Base-by-base conservation (phyloP, 148 eudicot species). In the Camellia sinensis region DNA sequence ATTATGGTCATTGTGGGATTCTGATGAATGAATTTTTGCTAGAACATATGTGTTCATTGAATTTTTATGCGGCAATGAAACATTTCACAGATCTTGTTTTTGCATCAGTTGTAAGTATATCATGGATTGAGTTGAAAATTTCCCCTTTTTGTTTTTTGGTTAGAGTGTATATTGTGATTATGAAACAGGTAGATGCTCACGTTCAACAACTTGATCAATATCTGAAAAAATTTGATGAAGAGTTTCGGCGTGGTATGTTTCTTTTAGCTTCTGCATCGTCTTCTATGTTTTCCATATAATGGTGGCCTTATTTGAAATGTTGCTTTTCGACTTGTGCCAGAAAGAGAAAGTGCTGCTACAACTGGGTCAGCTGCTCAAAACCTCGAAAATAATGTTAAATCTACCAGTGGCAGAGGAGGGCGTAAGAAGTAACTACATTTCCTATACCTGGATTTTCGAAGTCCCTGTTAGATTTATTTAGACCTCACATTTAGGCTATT, bases 171-270 rank as follows among this genome's bases (percentile, higher is more conserved):
- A 18, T 66, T 64, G 72, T 75, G 41, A 67, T 75, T 15, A 40
- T 82, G 70, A 68, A 74, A 86, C 80, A 95, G 98, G 98, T 95
- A 62, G 98, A 95, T 85, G 75, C 94, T 75, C 97, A 95, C 78
- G 85, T 95, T 82, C 98, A 95, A 76, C 98, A 93, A 78, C 97
- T 95, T 80, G 98, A 95, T 90, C 97, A 93, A 80, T 93, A 93
- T 81, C 82, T 95, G 81, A 93, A 86, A 83, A 92, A 86, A 73
- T 83, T 89, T 80, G 92, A 94, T 81, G 97, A 93, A 88, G 98
- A 93, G 65, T 88, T 82, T 53, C 88, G 91, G 37, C 97, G 92
- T 21, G 97, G 97, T 95, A 90, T 69, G 69, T 61, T 73, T 71
- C 46, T 73, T 74, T 54, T 78, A 3, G n/a, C 56, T 43, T 73